Percentiles rank a stretch among this genome's conserved stretches.
Evolutionary conservation across 2,329 filamentous ascomycete species (phyloP).

Genomic region (Huntiella savannae): DNA sequence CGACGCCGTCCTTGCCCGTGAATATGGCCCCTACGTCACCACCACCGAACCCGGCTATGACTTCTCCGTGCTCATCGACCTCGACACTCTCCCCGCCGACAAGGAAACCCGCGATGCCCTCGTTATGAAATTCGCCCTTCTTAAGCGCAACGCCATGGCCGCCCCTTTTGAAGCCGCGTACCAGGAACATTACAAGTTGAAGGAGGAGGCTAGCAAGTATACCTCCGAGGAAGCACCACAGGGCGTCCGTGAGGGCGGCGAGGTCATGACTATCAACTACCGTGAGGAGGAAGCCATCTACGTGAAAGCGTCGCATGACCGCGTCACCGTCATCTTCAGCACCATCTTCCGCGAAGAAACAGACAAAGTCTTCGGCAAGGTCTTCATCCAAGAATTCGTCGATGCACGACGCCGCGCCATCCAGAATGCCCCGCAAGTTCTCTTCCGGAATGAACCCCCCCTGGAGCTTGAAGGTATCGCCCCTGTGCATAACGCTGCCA

Average conservation of each 20-base stretch:
- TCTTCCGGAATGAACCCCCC: constrained; percentile 88
- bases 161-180: constrained; percentile 96
- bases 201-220: constrained; percentile 78
- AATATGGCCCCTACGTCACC: constrained; percentile 86
- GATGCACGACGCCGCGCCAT: constrained; percentile 88
- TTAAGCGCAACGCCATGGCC: constrained; percentile 98
- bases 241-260: constrained; percentile 70
- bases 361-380: constrained; percentile 90
- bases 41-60: constrained; percentile 80
- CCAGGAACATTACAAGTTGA: constrained; percentile 70
- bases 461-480: constrained; percentile 76
- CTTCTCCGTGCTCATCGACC: constrained; percentile 79
- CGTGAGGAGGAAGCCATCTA: constrained; percentile 98
- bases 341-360: constrained; percentile 97
- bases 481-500: constrained; percentile 56
- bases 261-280: constrained; percentile 94
- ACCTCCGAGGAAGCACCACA: constrained; percentile 88
- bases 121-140: constrained; percentile 65
- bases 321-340: constrained; percentile 97
- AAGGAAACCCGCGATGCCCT: constrained; percentile 75
- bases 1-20: constrained; percentile 72
- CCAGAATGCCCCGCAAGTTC: constrained; percentile 92
- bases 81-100: constrained; percentile 67
- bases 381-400: constrained; percentile 97
- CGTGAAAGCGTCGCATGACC: constrained; percentile 91